These are phyloP conservation scores for Phytophthora foliorum DNA, from an alignment of 352 stramenopile species.

Conservation along the genomic window DNA sequence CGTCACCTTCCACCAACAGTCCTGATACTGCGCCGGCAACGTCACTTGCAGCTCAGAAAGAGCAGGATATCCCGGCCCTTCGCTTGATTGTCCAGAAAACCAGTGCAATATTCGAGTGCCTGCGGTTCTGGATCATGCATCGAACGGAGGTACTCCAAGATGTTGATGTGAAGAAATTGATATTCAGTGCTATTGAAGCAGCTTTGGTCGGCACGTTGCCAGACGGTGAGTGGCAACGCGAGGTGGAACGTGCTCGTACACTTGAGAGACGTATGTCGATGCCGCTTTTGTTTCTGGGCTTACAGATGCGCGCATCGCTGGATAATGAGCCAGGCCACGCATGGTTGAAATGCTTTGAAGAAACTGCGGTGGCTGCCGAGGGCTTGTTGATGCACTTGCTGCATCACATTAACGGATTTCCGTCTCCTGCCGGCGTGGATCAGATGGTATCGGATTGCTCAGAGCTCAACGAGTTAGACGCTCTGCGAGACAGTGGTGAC, in stretches of 20 bases:
- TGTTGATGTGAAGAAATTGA: slow-evolving; percentile 81
- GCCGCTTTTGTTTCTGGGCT: slow-evolving; percentile 83
- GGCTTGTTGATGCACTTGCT: slow-evolving; percentile 88
- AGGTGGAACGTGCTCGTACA: slow-evolving; percentile 79
- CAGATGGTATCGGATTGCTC: slow-evolving; percentile 87
- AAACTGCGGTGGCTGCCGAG: slow-evolving; percentile 85
- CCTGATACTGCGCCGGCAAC: slow-evolving; percentile 23
- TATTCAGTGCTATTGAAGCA: slow-evolving; percentile 89
- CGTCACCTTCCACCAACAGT: slow-evolving; percentile 48
- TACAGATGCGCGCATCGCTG: slow-evolving; percentile 87
- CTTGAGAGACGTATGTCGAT: slow-evolving; percentile 80
- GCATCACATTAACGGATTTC: slow-evolving; percentile 89
- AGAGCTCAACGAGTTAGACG: slow-evolving; percentile 66
- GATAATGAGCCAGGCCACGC: slow-evolving; percentile 75
- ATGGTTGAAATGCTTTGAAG: slow-evolving; percentile 87
- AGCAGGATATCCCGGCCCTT: slow-evolving; percentile 77
- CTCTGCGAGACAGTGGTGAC: slow-evolving; percentile 34
- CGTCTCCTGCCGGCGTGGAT: slow-evolving; percentile 83
- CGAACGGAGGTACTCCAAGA: slow-evolving; percentile 80
- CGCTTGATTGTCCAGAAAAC: slow-evolving; percentile 87
- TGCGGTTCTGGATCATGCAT: slow-evolving; percentile 90
- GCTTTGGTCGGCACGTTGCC: slow-evolving; percentile 85
- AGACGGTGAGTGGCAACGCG: slow-evolving; percentile 81
- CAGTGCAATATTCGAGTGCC: slow-evolving; percentile 85
- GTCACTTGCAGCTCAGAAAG: slow-evolving; percentile 20